Evolutionary conservation across 2,329 filamentous ascomycete genomes (phyloP), one percentile per base, ranked within the genome.

Genomic region (Botryosphaeria dothidea): DNA sequence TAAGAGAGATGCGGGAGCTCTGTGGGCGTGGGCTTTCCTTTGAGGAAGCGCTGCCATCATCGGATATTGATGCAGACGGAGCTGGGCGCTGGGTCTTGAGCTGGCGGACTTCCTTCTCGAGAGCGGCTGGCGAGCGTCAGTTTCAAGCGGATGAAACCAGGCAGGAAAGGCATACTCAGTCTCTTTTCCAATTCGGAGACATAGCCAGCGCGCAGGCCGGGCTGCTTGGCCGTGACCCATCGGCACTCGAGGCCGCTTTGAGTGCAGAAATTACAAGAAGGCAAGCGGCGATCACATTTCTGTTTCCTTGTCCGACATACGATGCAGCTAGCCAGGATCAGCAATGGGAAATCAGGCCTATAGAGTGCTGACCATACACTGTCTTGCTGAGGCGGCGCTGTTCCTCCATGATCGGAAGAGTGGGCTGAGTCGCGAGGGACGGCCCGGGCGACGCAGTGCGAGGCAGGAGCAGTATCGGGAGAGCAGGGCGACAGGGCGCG

Each of bases 181-280:
- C 77, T 69, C 60, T 71, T 69, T 67, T 79, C 77, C 11, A 79
- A 67, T 36, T 73, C 68, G 13, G 75, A 74, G 4, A 79, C 77
- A 68, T 79, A 79, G n/a, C 77, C 77, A 23, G 77, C 84, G 31
- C 85, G 80, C 41, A 85, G 41, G 9, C 72, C 72, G 4, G 72
- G 72, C 36, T 68, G 67, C 25, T 70, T 66, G 17, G 66, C 23
- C 2, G 31, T 63, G 67, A 67, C 66, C 54, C 72, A 73, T 48
- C 72, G 67, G 65, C 71, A 73, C 17, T 69, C 64, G 13, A 71
- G 69, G n/a, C 64, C 65, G 27, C 62, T 66, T 31, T 65, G 69
- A 0, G 62, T 23, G 58, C 70, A 74, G 36, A 68, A 67, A 9
- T 71, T 69, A 38, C 72, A 74, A 27, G 67, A 67, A 34, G 71